Base-by-base conservation (phyloP, 2,329 filamentous ascomycete species). In the Sclerotinia nivalis region DNA sequence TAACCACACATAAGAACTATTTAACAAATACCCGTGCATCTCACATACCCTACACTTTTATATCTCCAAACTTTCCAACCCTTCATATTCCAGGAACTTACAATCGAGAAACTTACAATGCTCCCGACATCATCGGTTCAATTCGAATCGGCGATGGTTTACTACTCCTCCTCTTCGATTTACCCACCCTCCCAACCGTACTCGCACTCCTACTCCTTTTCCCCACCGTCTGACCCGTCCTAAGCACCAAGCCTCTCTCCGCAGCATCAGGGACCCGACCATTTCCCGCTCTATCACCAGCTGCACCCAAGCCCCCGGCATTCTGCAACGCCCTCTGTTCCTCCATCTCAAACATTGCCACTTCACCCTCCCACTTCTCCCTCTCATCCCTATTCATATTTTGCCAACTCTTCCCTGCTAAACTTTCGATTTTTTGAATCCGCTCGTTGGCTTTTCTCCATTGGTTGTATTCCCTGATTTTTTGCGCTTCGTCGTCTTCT, bases 41-140 rank as follows among this genome's bases (percentile, higher is more conserved):
- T 22, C 22, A 62, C n/a, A n/a, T n/a, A n/a, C 22, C 22, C 31
- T 15, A 8, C 28, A 64, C 40, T 25, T 37, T 52, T 12, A 52
- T 52, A 20, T 52, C 22, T 13, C 25, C 22, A n/a, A 25, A 9
- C 4, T 37, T 6, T 45, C 37, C 37, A 28, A 20, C 9, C 6
- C 15, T 59, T 45, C 12, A 28, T 20, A 13, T 28, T 8, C 8
- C 2, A 10, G 13, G n/a, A 45, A 47, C 47, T 50, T 15, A 25
- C 31, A 40, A 50, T 5, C 13, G 4, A 18, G n/a, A 25, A 45
- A 31, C 47, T 40, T 22, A 52, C 60, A 64, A 50, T 2, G 22
- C 60, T 18, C 60, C 60, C 13, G 60, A 64, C 60, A 64, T 64
- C 9, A 40, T 2, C 47, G 60, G 22, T 15, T 40, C 60, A 64